Conservation (phyloP, 352 stramenopile species). For the Globisporangium polare region DNA sequence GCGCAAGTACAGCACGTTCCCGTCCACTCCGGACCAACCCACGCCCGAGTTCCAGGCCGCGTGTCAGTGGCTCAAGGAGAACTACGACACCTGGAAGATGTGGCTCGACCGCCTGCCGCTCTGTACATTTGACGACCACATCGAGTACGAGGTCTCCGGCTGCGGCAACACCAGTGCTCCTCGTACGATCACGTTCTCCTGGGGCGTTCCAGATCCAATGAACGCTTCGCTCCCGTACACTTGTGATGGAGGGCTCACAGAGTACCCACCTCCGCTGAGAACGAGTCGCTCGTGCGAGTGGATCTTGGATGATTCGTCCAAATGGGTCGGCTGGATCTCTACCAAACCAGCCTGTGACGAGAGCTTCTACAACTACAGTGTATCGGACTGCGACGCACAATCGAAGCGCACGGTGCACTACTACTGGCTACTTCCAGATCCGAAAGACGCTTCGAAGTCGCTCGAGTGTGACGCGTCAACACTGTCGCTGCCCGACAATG, state of each 20-base stretch:
- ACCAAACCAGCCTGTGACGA: constrained; percentile 31
- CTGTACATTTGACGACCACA: constrained; percentile 29
- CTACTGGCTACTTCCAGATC: constrained; percentile 31
- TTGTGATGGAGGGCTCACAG: constrained; percentile 34
- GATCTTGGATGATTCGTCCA: constrained; percentile 20
- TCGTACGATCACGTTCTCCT: constrained; percentile 32
- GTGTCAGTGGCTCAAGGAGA: constrained; percentile 26
- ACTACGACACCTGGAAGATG: constrained; percentile 21
- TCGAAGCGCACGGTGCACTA: constrained; percentile 27
- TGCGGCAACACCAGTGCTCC: constrained; percentile 21
- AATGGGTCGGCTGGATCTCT: constrained; percentile 33
- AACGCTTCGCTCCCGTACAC: constrained; percentile 31
- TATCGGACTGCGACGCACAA: constrained; percentile 25
- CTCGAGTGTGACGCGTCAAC: constrained; percentile 21
- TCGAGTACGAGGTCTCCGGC: constrained; percentile 21
- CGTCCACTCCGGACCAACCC: background rate
- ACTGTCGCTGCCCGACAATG: constrained; percentile 16
- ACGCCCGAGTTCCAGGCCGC: constrained; percentile 16
- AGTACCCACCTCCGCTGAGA: constrained; percentile 20
- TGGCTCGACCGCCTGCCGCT: constrained; percentile 20
- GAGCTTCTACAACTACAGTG: constrained; percentile 38
- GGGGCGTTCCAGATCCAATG: constrained; percentile 31
- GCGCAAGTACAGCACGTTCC: constrained; percentile 8
- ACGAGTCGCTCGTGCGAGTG: constrained; percentile 49
- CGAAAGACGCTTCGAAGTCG: constrained; percentile 16